Conservation (phyloP, 139 green algal genomes). For the Trebouxia sp. region DNA sequence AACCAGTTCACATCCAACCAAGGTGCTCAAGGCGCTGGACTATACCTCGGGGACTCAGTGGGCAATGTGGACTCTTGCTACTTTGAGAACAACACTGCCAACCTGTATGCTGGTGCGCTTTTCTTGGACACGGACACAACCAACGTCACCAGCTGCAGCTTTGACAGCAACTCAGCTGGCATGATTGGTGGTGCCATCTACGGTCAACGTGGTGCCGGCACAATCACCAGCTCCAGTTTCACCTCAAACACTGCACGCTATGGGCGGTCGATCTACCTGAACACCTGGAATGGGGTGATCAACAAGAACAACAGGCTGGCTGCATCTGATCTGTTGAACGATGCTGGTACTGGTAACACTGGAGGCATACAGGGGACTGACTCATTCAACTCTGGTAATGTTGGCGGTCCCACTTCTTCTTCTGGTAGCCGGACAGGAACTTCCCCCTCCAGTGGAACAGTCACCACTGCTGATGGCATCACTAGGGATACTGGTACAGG, state of each 20-base stretch:
- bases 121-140: background rate
- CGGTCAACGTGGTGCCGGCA: background rate
- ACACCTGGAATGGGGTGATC: background rate
- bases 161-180: background rate
- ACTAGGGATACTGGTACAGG: background rate
- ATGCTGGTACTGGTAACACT: background rate
- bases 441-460: background rate
- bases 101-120: background rate
- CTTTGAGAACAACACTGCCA: constrained; percentile 23
- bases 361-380: constrained; percentile 1
- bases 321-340: background rate
- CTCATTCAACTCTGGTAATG: background rate
- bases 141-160: background rate
- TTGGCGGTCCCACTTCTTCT: background rate
- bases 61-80: constrained; percentile 23
- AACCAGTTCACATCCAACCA: constrained; percentile 23
- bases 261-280: background rate
- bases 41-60: background rate
- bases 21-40: background rate
- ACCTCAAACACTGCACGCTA: background rate
- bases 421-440: too few relatives aligned
- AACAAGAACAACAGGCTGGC: background rate
- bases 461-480: background rate
- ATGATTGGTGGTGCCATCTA: background rate
- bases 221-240: background rate